phyloP scores from a whole-genome alignment of 768 basidiomycete genomes.

The Myochromella boudieri region DNA sequence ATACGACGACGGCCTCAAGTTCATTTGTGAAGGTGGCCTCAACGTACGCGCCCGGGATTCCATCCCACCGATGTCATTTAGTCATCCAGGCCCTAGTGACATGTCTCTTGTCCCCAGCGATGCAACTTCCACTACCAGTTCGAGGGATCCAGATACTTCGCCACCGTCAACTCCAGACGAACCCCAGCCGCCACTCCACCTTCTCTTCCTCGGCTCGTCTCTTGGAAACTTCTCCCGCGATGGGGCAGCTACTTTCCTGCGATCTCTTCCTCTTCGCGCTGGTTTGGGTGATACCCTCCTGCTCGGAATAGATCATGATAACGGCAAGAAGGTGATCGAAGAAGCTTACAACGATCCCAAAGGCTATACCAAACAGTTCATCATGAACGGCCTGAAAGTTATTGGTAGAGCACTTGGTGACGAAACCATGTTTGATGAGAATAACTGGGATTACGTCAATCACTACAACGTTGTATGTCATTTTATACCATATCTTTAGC shows the following conservation, averaged over 20 bases:
- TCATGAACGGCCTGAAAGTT: constrained; percentile 80
- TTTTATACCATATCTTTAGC: not conserved
- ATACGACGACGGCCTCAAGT: constrained; percentile 86
- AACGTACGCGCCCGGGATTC: constrained; percentile 19
- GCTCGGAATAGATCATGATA: constrained; percentile 89
- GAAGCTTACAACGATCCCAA: constrained; percentile 82
- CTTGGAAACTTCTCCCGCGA: constrained; percentile 85
- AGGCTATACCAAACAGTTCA: constrained; percentile 72
- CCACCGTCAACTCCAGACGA: constrained; percentile 49
- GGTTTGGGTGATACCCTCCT: constrained; percentile 80
- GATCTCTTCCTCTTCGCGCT: constrained; percentile 73
- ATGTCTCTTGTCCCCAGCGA: constrained; percentile 40
- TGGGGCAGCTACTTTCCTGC: constrained; percentile 72
- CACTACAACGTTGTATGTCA: constrained; percentile 41
- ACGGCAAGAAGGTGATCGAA: constrained; percentile 69
- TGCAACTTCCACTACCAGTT: constrained; percentile 20
- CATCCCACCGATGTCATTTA: constrained; percentile 9
- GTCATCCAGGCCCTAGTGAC: constrained; percentile 22
- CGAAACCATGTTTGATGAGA: constrained; percentile 58
- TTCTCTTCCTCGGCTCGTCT: constrained; percentile 91
- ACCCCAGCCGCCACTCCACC: constrained; percentile 59
- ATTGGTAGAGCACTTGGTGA: constrained; percentile 71
- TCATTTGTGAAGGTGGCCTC: constrained; percentile 67
- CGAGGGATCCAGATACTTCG: constrained; percentile 25
- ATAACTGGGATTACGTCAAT: constrained; percentile 81